Evolutionary conservation across 176 grass and related monocot genomes (phyloP), one percentile per base, ranked within the genome.

Genomic region (Triticum monococcum): DNA sequence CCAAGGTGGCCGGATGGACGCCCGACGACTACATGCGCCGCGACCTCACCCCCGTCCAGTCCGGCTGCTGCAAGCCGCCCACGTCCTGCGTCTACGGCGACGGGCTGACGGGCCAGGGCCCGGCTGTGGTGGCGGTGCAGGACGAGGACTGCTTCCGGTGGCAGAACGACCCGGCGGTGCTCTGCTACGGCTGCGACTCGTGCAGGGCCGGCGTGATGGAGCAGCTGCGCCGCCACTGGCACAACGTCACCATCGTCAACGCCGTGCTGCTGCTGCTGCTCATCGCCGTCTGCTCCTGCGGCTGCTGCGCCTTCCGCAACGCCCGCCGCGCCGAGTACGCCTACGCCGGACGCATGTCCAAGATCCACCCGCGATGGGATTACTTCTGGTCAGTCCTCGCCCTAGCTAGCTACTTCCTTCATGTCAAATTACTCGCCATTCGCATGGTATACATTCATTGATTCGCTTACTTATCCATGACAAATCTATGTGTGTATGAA

Each of bases 31-130:
- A 95, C 80, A 74, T 92, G 59, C 85, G 88, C 11, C 81, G 79
- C 3, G 91, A 89, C 30, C 93, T 98, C 85, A 86, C 91, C 3
- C 95, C 95, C 12, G 17, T 84, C 50, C 88, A 98, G 91, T 98
- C 96, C 5, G 96, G 96, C 0, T 98, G 96, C 78, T 98, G 96
- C 89, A 98, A 98, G 88, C 96, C 96, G 30, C 96, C 96, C 4
- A 98, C 91, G 7, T 93, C 93, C 20, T 98, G 96, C 90, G 87
- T 88, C 0, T 98, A 98, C 88, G 88, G 35, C 9, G 85, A 65
- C 18, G 38, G 38, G 38, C 8, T 40, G 9, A 14, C 31, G 8
- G 54, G 54, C 7, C 6, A 8, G 7, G 54, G 50, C 5, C 24
- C 33, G 24, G 67, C 62, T 50, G 75, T 81, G 0, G 38, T 85